Conservation (phyloP, 2,329 filamentous ascomycete species). For the Pyricularia sp. region DNA sequence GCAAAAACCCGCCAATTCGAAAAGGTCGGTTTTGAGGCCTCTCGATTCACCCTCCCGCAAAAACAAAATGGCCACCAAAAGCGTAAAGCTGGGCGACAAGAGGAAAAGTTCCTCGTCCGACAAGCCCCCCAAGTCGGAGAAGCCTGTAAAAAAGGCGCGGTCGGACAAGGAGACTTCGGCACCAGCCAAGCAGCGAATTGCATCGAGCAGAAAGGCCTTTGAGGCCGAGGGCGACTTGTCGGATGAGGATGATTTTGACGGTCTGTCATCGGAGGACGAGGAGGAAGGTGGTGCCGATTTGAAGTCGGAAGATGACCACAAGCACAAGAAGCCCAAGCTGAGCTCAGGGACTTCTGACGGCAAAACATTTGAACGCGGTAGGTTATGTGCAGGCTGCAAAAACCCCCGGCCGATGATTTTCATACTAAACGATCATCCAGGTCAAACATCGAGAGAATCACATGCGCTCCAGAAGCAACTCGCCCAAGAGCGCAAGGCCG, state of each 20-base stretch:
- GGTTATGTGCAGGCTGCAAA: not conserved
- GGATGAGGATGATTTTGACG: conserved; percentile 25
- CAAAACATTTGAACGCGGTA: conserved; percentile 30
- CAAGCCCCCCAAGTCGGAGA: conserved; percentile 29
- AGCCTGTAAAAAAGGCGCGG: conserved; percentile 38
- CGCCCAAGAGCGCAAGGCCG: conserved; percentile 75
- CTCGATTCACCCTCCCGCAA: not conserved
- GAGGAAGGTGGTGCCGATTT: conserved; percentile 41
- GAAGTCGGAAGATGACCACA: conserved; percentile 22
- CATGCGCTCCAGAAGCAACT: conserved; percentile 89
- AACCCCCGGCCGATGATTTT: too few species aligned
- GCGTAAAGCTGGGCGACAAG: conserved; percentile 36
- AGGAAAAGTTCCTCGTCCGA: conserved; percentile 36
- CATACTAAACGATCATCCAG: not conserved
- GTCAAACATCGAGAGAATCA: conserved; percentile 61
- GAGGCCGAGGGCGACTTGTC: conserved; percentile 19
- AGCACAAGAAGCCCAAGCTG: conserved; percentile 7
- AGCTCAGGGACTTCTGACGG: conserved; percentile 13
- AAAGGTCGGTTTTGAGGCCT: not conserved
- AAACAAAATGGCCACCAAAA: conserved; percentile 34
- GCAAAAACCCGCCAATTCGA: not conserved
- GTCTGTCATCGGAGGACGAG: conserved; percentile 34
- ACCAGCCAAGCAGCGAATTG: conserved; percentile 38
- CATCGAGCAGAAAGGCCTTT: conserved; percentile 15
- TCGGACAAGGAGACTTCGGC: conserved; percentile 21